Evolutionary conservation across 2,329 filamentous ascomycete genomes (phyloP).

Genomic region (Pestalotiopsis sp.): DNA sequence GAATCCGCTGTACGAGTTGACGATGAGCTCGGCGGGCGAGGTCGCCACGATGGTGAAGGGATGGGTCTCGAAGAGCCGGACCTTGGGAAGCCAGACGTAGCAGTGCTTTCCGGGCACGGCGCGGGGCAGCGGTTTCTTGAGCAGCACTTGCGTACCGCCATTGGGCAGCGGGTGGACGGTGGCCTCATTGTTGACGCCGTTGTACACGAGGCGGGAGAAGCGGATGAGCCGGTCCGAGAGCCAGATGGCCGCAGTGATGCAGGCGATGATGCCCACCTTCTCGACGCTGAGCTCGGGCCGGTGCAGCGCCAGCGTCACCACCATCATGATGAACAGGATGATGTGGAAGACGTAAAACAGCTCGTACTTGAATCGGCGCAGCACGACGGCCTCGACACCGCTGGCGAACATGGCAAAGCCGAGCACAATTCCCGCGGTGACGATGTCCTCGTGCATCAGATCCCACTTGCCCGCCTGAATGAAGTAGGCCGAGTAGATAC

Average conservation of each 20-base stretch:
- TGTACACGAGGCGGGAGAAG: conserved; percentile 32
- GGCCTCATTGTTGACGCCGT: conserved; percentile 39
- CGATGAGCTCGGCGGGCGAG: conserved; percentile 57
- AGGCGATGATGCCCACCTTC: conserved; percentile 36
- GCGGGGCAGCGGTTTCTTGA: conserved; percentile 45
- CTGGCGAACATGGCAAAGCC: conserved; percentile 38
- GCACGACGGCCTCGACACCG: conserved; percentile 30
- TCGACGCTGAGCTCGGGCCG: conserved; percentile 38
- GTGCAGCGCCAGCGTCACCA: conserved; percentile 43
- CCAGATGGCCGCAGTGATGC: conserved; percentile 42
- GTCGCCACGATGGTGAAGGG: conserved; percentile 61
- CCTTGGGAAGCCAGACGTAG: conserved; percentile 62
- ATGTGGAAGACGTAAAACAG: conserved; percentile 47
- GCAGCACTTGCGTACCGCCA: conserved; percentile 43
- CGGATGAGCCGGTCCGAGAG: conserved; percentile 43
- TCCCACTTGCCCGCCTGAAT: conserved; percentile 18
- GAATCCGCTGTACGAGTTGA: conserved; percentile 59
- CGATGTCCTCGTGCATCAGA: conserved; percentile 26
- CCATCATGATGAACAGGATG: conserved; percentile 38
- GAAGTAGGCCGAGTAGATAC: conserved; percentile 33
- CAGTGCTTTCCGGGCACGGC: conserved; percentile 59
- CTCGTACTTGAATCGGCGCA: conserved; percentile 43
- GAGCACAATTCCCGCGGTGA: conserved; percentile 36
- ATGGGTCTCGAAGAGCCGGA: conserved; percentile 59
- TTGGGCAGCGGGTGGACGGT: conserved; percentile 43